Base-by-base conservation (phyloP, 2,329 filamentous ascomycete species). In the Cladophialophora chaetospira region DNA sequence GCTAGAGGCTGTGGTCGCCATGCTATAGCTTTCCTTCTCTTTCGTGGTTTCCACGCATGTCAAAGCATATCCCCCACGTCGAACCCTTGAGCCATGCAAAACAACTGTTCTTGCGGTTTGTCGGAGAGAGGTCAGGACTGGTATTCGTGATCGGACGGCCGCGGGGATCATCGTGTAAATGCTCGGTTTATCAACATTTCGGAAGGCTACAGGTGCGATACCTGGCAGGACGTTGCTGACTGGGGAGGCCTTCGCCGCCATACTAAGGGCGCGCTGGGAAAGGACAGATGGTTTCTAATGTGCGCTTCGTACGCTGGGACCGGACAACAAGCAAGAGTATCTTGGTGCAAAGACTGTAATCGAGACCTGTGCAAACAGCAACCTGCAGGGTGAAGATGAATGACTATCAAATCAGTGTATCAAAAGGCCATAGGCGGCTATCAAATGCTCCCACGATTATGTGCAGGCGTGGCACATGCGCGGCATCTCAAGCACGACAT, bases 91-190 rank as follows among this genome's bases (percentile, higher is more conserved):
- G 17, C 47, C 38, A 25, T 49, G 47, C 10, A 62, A 29, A 15
- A 58, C 47, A 21, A 52, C 43, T 21, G 45, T 48, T 48, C 42
- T 57, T 29, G 57, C 65, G 21, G 59, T 60, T 8, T 49, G 35
- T 11, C 53, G 52, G 25, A 61, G 56, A 29, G 58, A 57, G 35
- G 52, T 38, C 54, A 54, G 46, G 6, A 61, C 53, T n/a, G 61
- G 61, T 28, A 63, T 61, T 15, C 52, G 45, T 31, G 61, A 61
- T 19, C 58, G 58, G n/a, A 63, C 58, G 15, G 51, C 40, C 4
- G 58, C 55, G 17, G 61, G 61, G 40, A 63, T 57, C 58, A 63
- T 61, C 8, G 60, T 63, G 40, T 60, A 60, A n/a, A 60, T 40
- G 45, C 21, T 50, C 23, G 57, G 56, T 26, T 50, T 36, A 9